phyloP scores from a whole-genome alignment of 176 grass and related monocot genomes.

The Thinopyrum elongatum region DNA sequence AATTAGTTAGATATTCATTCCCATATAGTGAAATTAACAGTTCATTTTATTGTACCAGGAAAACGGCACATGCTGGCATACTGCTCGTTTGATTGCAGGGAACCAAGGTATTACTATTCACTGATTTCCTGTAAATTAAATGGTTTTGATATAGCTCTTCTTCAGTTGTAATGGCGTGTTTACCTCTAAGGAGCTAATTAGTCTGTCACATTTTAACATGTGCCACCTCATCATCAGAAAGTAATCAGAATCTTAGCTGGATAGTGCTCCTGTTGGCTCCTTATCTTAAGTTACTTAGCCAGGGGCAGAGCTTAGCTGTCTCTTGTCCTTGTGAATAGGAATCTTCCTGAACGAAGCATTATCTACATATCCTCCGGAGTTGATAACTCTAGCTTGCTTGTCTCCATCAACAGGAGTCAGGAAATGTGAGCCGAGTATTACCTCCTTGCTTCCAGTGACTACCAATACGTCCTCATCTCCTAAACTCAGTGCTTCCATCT shows the following conservation, averaged over 20 bases:
- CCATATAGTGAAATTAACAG: not conserved
- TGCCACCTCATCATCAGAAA: not conserved
- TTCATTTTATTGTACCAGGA: constrained; percentile 29
- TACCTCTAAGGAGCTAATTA: not conserved
- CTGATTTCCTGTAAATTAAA: constrained; percentile 21
- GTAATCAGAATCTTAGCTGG: not conserved
- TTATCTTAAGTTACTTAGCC: not conserved
- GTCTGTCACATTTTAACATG: constrained; percentile 4
- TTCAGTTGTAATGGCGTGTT: not conserved
- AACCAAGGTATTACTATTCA: constrained; percentile 22
- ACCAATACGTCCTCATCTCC: not conserved
- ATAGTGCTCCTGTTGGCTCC: not conserved
- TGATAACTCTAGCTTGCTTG: not conserved
- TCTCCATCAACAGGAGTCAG: not conserved
- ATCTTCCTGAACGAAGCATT: constrained; percentile 12
- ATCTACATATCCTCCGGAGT: not conserved
- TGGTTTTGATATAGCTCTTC: not conserved
- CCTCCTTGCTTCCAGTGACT: not conserved
- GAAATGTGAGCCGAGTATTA: not conserved
- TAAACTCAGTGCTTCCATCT: not conserved
- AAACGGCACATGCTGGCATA: constrained; percentile 32
- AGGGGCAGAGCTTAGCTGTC: not conserved
- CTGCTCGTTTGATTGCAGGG: constrained; percentile 19
- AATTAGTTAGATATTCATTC: not conserved
- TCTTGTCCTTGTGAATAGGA: not conserved